phyloP scores from a whole-genome alignment of 129 eudicot genomes.

The Mikania micrantha region DNA sequence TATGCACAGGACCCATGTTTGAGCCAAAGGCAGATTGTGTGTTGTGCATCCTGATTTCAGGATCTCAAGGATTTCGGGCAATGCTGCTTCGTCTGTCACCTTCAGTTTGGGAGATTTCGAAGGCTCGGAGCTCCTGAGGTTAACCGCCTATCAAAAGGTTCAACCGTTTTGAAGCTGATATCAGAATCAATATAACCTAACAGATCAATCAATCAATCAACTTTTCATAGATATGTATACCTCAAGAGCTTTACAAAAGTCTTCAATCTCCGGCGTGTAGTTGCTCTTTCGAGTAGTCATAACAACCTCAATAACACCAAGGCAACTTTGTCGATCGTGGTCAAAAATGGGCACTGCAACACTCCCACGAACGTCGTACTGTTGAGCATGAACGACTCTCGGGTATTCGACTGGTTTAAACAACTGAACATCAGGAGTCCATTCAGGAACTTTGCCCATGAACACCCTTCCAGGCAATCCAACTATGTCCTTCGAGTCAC shows the following conservation, averaged over 20 bases:
- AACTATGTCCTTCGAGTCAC: constrained; percentile 38
- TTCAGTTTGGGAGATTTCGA: constrained; percentile 32
- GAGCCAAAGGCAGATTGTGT: constrained; percentile 78
- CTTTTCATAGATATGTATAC: too few species aligned
- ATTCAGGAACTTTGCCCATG: constrained; percentile 75
- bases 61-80: constrained; percentile 75
- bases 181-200: too few species aligned
- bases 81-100: constrained; percentile 52
- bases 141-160: constrained; percentile 75
- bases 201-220: too few species aligned
- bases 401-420: constrained; percentile 72
- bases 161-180: too few species aligned
- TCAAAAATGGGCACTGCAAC: constrained; percentile 87
- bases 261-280: constrained; percentile 69
- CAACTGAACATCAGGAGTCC: constrained; percentile 93
- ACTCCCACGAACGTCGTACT: constrained; percentile 74
- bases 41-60: constrained; percentile 57
- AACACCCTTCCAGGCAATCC: constrained; percentile 93
- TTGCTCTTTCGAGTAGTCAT: constrained; percentile 66
- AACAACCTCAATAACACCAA: constrained; percentile 89
- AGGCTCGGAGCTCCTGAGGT: constrained; percentile 55
- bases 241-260: constrained; percentile 85
- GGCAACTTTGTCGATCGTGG: constrained; percentile 51
- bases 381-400: constrained; percentile 62
- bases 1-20: constrained; percentile 83